phyloP scores from a whole-genome alignment of 108 stramenopile genomes.

The Schizochytrium sp. region DNA sequence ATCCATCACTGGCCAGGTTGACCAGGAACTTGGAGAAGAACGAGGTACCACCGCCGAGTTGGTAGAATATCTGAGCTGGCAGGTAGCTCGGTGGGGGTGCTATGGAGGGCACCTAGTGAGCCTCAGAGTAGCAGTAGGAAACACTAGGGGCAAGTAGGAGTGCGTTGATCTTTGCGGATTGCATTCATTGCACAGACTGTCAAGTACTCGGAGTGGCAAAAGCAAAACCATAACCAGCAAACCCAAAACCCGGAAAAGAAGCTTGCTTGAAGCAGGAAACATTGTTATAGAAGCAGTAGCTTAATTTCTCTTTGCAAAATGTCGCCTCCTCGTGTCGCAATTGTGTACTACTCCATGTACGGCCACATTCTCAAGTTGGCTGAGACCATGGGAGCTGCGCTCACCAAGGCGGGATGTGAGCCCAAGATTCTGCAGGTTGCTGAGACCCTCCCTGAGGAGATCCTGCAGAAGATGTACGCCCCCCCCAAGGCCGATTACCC shows the following conservation, averaged over 20 bases:
- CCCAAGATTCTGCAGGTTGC: constrained; percentile 74
- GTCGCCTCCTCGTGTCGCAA: constrained; percentile 62
- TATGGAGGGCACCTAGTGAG: too few relatives aligned
- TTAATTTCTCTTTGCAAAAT: neutral
- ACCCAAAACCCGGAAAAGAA: neutral
- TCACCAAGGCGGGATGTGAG: constrained; percentile 75
- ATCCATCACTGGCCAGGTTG: too few relatives aligned
- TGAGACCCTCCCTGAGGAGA: constrained; percentile 79
- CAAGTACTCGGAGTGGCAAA: too few relatives aligned
- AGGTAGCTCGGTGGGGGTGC: too few relatives aligned
- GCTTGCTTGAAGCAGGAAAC: neutral
- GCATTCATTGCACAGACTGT: too few relatives aligned
- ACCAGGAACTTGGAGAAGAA: too few relatives aligned
- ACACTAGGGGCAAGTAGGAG: too few relatives aligned
- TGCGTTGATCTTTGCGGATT: too few relatives aligned
- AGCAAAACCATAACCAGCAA: too few relatives aligned
- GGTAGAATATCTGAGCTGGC: too few relatives aligned
- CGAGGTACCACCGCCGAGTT: too few relatives aligned
- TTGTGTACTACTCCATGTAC: constrained; percentile 76
- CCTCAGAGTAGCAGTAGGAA: too few relatives aligned
- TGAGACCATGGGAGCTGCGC: constrained; percentile 71
- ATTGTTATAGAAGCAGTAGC: neutral
- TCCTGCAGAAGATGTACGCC: constrained; percentile 81
- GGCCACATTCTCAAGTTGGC: constrained; percentile 78
- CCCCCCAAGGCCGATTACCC: constrained; percentile 71